Evolutionary conservation across 2,329 filamentous ascomycete species (phyloP).

Genomic region (Aureobasidium namibiae): DNA sequence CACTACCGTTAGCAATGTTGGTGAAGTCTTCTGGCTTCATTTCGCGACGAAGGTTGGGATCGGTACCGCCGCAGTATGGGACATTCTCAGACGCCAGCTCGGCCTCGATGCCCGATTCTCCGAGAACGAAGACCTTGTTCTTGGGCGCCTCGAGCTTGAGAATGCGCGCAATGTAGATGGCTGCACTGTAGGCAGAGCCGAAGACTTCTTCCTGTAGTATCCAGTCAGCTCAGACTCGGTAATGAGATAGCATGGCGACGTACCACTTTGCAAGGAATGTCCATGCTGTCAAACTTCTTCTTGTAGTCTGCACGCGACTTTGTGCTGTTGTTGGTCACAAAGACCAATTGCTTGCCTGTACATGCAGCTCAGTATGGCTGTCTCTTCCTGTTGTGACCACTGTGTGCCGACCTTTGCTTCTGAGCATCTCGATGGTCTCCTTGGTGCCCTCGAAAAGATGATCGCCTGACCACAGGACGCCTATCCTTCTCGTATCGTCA

Average conservation of each 20-base stretch:
- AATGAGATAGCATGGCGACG: constrained; percentile 1
- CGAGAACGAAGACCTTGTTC: constrained; percentile 90
- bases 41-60: constrained; percentile 67
- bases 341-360: constrained; percentile 80
- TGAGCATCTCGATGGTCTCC: constrained; percentile 76
- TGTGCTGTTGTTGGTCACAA: constrained; percentile 98
- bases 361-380: background rate
- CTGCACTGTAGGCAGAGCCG: constrained; percentile 87
- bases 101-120: constrained; percentile 83
- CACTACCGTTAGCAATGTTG: constrained; percentile 60
- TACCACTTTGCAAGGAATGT: constrained; percentile 65
- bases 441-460: constrained; percentile 77
- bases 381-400: background rate
- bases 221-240: background rate
- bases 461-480: constrained; percentile 94
- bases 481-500: constrained; percentile 48
- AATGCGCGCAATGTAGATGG: constrained; percentile 92
- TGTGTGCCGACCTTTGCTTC: constrained; percentile 59
- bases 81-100: constrained; percentile 76
- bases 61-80: constrained; percentile 77
- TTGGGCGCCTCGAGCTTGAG: constrained; percentile 68
- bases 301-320: constrained; percentile 90
- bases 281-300: constrained; percentile 76
- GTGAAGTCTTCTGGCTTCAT: constrained; percentile 74
- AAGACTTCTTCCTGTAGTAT: constrained; percentile 74